Percentiles rank a stretch among this genome's conserved stretches.
These are phyloP conservation scores for Carpinus viminea DNA, from an alignment of 306 rosid genomes.

Conservation along the genomic window DNA sequence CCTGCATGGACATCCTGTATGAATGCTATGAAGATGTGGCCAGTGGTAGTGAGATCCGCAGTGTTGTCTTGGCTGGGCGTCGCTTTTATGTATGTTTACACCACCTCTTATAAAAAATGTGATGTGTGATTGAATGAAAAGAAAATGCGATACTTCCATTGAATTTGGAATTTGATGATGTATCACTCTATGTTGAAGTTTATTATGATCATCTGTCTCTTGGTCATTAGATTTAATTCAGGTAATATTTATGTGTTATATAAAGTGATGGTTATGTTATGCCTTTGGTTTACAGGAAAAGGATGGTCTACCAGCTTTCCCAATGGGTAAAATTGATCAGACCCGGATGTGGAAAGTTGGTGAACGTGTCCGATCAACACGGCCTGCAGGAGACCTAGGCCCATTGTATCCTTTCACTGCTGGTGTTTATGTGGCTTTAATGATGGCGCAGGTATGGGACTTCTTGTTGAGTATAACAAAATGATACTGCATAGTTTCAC, in stretches of 20 bases:
- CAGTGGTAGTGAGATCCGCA: conserved; percentile 87
- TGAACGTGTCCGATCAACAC: conserved; percentile 70
- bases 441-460: conserved; percentile 96
- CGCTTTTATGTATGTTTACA: conserved; percentile 69
- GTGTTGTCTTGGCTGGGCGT: conserved; percentile 98
- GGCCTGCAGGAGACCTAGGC: conserved; percentile 91
- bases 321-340: conserved; percentile 98
- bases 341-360: conserved; percentile 99
- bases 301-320: conserved; percentile 96
- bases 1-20: conserved; percentile 96
- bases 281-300: conserved; percentile 68
- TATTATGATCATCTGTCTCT: not conserved
- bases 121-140: not conserved
- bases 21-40: conserved; percentile 98
- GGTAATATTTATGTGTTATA: not conserved
- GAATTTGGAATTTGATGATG: not conserved
- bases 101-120: not conserved
- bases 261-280: conserved; percentile 12
- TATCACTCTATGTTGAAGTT: not conserved
- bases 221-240: not conserved
- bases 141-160: not conserved
- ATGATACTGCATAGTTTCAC: not conserved
- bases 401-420: conserved; percentile 94
- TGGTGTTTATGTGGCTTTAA: conserved; percentile 95
- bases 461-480: not conserved